Evolutionary conservation across 2,329 filamentous ascomycete species (phyloP).

Genomic region (Rutstroemia sp.): DNA sequence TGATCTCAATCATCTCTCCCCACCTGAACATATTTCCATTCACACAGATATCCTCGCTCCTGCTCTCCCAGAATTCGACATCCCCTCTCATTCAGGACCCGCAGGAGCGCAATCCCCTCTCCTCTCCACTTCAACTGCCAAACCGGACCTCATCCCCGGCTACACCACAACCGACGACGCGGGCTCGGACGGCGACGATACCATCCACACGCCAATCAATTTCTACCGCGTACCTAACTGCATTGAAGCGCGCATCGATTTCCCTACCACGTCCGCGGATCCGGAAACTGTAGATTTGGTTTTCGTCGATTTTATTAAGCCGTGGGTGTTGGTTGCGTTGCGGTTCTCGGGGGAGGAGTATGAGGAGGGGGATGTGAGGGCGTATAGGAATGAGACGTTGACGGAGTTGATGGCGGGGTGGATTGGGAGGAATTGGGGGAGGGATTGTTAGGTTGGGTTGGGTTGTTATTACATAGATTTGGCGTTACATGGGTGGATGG

Average conservation of each 20-base stretch:
- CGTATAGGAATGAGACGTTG: slow-evolving; percentile 46
- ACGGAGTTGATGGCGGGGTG: slow-evolving; percentile 49
- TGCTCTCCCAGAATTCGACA: not conserved
- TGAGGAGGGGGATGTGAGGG: slow-evolving; percentile 38
- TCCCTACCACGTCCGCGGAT: slow-evolving; percentile 42
- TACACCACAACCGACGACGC: slow-evolving; percentile 88
- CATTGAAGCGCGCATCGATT: slow-evolving; percentile 61
- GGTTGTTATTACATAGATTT: too few species aligned
- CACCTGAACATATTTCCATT: slow-evolving; percentile 27
- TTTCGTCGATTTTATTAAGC: slow-evolving; percentile 86
- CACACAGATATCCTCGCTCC: slow-evolving; percentile 15
- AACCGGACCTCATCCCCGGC: slow-evolving; percentile 50
- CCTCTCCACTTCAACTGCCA: slow-evolving; percentile 14
- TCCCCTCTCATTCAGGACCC: not conserved
- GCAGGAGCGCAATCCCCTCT: not conserved
- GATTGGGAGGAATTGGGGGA: slow-evolving; percentile 51
- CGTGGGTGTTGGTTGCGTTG: slow-evolving; percentile 70
- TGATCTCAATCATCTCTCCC: slow-evolving; percentile 27
- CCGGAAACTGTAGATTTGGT: slow-evolving; percentile 78
- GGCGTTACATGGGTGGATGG: too few species aligned
- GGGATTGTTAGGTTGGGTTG: slow-evolving; percentile 20
- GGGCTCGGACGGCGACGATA: slow-evolving; percentile 83
- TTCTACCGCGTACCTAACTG: slow-evolving; percentile 79
- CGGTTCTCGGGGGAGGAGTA: slow-evolving; percentile 50
- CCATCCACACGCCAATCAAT: slow-evolving; percentile 65